Conservation (phyloP, 306 rosid species). For the Cucurbita argyrosperma region DNA sequence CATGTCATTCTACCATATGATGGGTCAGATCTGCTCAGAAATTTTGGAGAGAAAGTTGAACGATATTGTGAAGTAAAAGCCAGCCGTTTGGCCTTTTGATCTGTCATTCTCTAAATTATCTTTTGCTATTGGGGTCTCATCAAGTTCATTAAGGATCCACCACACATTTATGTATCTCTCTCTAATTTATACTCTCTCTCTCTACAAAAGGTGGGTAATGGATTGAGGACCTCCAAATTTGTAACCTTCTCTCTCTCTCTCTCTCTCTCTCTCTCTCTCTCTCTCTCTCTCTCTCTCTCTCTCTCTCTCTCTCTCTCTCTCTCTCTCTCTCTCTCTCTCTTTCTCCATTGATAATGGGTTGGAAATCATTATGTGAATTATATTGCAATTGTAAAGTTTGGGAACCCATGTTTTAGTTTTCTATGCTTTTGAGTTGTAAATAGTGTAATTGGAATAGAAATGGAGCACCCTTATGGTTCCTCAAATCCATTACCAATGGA, state of each 20-base stretch:
- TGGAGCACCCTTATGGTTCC: too few species aligned
- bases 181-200: background rate
- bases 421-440: too few species aligned
- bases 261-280: background rate
- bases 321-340: background rate
- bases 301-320: background rate
- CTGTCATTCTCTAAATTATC: background rate
- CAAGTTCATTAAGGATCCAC: background rate
- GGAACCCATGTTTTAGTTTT: background rate
- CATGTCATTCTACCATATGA: constrained; percentile 61
- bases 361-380: background rate
- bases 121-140: background rate
- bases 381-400: background rate
- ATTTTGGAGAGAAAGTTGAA: constrained; percentile 50
- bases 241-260: background rate
- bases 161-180: background rate
- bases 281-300: too few species aligned
- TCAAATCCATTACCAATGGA: too few species aligned
- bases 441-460: too few species aligned
- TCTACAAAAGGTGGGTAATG: background rate
- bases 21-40: constrained; percentile 72
- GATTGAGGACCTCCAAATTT: background rate
- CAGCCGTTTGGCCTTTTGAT: background rate
- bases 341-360: background rate
- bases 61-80: constrained; percentile 8